These are phyloP conservation scores for Mycosarcoma maydis DNA, from an alignment of 1,284 basidiomycete species.

Conservation along the genomic window DNA sequence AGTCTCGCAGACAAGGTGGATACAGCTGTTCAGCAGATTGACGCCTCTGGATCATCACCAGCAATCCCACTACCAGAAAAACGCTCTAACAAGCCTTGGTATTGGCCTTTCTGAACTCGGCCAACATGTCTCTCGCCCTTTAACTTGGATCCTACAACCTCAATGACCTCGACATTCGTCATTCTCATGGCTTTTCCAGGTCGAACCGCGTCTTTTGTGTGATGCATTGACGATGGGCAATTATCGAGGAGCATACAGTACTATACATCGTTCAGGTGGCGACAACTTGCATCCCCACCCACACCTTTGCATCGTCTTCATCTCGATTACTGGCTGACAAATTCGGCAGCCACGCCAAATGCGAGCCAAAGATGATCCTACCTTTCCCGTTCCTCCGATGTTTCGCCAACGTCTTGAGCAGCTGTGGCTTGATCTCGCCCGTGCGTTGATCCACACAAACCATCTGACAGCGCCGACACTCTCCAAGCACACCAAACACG, in stretches of 20 bases:
- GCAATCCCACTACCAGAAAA: neutral
- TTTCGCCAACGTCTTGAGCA: conserved; percentile 35
- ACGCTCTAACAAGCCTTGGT: conserved; percentile 21
- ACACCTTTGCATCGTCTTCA: conserved; percentile 12
- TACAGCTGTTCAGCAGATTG: conserved; percentile 3
- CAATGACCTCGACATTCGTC: too few relatives aligned
- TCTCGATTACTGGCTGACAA: neutral
- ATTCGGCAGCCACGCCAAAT: conserved; percentile 37
- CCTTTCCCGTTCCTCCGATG: conserved; percentile 33
- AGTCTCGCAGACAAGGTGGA: conserved; percentile 26
- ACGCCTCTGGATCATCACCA: neutral
- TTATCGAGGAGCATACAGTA: too few relatives aligned
- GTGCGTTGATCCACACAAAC: conserved; percentile 47
- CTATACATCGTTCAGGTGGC: neutral
- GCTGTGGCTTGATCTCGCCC: conserved; percentile 39
- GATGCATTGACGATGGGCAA: too few relatives aligned
- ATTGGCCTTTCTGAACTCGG: conserved; percentile 26
- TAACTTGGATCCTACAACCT: conserved; percentile 4
- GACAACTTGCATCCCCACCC: conserved; percentile 38
- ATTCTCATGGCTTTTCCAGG: too few relatives aligned
- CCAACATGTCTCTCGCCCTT: neutral
- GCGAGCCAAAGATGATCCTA: conserved; percentile 40
- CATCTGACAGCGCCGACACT: conserved; percentile 52
- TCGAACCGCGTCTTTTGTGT: too few relatives aligned
- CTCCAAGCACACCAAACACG: conserved; percentile 42